Evolutionary conservation across 306 rosid species (phyloP).

Genomic region (Oxytropis ochrocephala): DNA sequence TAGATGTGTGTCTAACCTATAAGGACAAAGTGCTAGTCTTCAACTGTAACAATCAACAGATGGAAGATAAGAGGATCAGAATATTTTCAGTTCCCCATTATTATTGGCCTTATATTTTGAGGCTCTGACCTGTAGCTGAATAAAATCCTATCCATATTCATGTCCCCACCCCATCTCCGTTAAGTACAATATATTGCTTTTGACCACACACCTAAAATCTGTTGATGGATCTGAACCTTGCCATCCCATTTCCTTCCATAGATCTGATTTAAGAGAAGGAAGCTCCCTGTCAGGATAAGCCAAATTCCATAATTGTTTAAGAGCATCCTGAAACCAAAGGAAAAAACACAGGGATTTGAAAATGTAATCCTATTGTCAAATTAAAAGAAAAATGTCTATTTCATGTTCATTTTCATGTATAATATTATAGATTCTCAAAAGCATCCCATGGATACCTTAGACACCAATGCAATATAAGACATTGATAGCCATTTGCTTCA

Average conservation of each 20-base stretch:
- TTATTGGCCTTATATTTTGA: background rate
- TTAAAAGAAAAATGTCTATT: background rate
- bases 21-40: background rate
- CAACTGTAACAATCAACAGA: background rate
- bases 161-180: background rate
- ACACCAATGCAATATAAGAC: background rate
- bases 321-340: slow-evolving; percentile 62
- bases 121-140: background rate
- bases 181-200: slow-evolving; percentile 3
- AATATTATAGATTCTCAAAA: background rate
- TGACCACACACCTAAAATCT: slow-evolving; percentile 71
- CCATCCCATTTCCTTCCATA: slow-evolving; percentile 99
- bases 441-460: background rate
- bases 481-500: background rate
- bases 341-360: background rate
- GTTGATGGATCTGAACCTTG: slow-evolving; percentile 97
- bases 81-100: background rate
- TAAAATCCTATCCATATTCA: slow-evolving; percentile 15
- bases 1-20: background rate
- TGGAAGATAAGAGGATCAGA: background rate
- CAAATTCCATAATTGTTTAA: slow-evolving; percentile 70
- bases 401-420: background rate
- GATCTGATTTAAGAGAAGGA: slow-evolving; percentile 81
- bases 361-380: background rate
- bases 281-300: slow-evolving; percentile 81